Evolutionary conservation across 768 basidiomycete genomes (phyloP).

Genomic region (Ephemerocybe angulata): DNA sequence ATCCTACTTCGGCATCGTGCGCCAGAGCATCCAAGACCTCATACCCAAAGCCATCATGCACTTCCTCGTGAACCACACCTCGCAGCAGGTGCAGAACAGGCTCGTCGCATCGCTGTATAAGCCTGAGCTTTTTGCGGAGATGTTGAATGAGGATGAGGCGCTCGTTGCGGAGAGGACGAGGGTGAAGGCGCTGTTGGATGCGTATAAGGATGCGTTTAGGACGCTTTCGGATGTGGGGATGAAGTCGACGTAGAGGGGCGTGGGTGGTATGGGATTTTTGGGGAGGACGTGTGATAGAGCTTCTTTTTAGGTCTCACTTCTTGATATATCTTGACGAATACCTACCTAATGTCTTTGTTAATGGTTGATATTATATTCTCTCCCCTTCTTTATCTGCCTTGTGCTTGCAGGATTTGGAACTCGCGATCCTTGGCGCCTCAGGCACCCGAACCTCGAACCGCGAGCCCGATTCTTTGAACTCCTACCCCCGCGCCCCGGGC

Average conservation of each 20-base stretch:
- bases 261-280: background rate
- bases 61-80: constrained; percentile 93
- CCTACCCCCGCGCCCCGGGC: no score
- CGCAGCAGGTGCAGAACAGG: constrained; percentile 94
- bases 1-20: constrained; percentile 93
- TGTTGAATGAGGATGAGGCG: constrained; percentile 94
- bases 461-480: no score
- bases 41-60: constrained; percentile 99
- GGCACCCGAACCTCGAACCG: no score
- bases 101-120: constrained; percentile 94
- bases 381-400: no score
- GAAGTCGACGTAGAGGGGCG: constrained; percentile 48
- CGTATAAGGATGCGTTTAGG: constrained; percentile 93
- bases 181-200: constrained; percentile 91
- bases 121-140: constrained; percentile 84
- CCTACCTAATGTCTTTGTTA: background rate
- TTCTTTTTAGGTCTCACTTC: background rate
- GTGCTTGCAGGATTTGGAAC: background rate
- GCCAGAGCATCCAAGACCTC: constrained; percentile 95
- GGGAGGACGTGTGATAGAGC: background rate
- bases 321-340: background rate
- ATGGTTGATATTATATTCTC: background rate
- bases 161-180: constrained; percentile 89
- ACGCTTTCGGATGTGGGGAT: constrained; percentile 79
- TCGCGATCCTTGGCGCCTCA: background rate